Base-by-base conservation (phyloP, 257 asterid species). In the Solanum etuberosum region DNA sequence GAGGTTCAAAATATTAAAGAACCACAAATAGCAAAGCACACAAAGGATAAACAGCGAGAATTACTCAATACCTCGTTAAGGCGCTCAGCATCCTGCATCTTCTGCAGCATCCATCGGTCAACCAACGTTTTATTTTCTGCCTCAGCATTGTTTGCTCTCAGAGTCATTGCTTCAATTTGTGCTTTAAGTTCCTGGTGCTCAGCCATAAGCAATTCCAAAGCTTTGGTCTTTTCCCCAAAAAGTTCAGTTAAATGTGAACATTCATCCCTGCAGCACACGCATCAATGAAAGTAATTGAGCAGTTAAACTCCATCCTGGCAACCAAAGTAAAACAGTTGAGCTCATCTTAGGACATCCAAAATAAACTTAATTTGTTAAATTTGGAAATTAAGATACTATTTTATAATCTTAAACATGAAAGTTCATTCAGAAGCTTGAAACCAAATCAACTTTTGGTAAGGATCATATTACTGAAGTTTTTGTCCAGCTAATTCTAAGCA, bases 1-100 rank as follows among this genome's bases (percentile, higher is more conserved):
- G 32, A 84, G 57, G 31, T 65, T 46, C 5, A 70, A 67, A 68
- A 42, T 40, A 40, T 68, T 68, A 51, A 85, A 85, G 63, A 37
- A 15, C 83, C 37, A 85, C 67, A 81, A 48, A 48, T 29, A 48
- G 85, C 20, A 48, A 31, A 18, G 85, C 20, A 29, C 27, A 8
- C 5, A 42, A 77, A 48, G 88, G 40, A 70, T 23, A 5, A 51
- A 12, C 76, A 85, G 21, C 7, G 35, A 31, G 68, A 83, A 46
- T 70, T 61, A 86, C 87, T 83, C 38, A 32, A 42, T 91, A 95
- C 99, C 98, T 97, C 98, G 78, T 97, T 97, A 51, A 97, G 92
- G 84, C 96, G 96, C 84, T 96, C 99, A 86, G 99, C 98, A 82
- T 96, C 98, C 90, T 95, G 91, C 98, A 96, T 97, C 90, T 96